Evolutionary conservation across 2,329 filamentous ascomycete genomes (phyloP), one percentile per base, ranked within the genome.

Genomic region (Colletotrichum melonis): DNA sequence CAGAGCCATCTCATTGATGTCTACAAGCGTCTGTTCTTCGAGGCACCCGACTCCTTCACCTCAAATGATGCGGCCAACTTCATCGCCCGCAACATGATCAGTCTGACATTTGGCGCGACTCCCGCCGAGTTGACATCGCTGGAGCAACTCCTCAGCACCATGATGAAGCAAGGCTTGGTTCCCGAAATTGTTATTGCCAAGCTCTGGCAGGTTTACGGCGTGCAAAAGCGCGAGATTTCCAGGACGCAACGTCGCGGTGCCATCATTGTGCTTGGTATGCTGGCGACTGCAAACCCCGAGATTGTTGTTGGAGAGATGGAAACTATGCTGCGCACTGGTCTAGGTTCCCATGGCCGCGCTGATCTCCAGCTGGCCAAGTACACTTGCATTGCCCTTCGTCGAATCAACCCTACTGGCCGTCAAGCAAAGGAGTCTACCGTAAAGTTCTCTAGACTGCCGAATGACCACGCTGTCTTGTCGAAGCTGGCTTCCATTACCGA

Each of bases 21-120:
- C 82, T 99, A 99, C 86, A 97, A 94, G 80, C 92, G 94, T 24
- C 90, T 99, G 1, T 99, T 98, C 84, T 99, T 99, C 78, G 95
- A 98, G 79, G 95, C 97, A 0, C 97, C 97, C 0, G 94, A 95
- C 73, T 92, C 92, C 5, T 98, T 98, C 84, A 94, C 89, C 72
- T 86, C 92, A 35, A 98, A 98, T 77, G 95, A 98, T 79, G 92
- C 95, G 2, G 95, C 97, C 60, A 98, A 97, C 81, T 99, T 97
- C 80, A 93, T 99, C 79, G 96, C 96, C 30, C 92, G 95, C 75
- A 99, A 98, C 83, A 99, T 99, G 96, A 98, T 98, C 83, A 98
- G 95, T 87, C 85, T 99, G 79, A 99, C 97, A 0, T 98, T 98
- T 82, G 96, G 95, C 32, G 95, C 96, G 1, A 97, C 96, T 0